Evolutionary conservation across 768 basidiomycete species (phyloP).

Genomic region (Leccinum aurantiacum): DNA sequence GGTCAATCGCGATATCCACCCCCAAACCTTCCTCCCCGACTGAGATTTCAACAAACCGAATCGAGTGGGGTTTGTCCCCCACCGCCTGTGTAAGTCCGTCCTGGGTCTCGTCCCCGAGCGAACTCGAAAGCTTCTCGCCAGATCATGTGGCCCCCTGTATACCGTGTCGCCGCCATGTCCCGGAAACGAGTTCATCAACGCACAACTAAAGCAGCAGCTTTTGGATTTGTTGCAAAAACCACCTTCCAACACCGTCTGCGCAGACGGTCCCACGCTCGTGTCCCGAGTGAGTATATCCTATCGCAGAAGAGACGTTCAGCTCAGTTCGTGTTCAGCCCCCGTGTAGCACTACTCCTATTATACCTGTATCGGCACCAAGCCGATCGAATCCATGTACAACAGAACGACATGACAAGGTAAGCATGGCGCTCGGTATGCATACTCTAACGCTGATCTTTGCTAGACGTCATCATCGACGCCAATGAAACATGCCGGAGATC

Average conservation of each 20-base stretch:
- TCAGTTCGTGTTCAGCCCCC: conserved; percentile 11
- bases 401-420: conserved; percentile 6
- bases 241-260: neutral
- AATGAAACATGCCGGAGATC: neutral
- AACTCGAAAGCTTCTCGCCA: neutral
- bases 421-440: neutral
- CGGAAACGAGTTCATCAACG: neutral
- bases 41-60: neutral
- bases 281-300: conserved; percentile 3
- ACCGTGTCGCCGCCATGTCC: neutral
- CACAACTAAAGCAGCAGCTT: conserved; percentile 4
- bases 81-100: conserved; percentile 8
- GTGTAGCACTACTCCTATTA: neutral
- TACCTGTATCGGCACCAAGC: neutral
- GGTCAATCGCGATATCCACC: neutral
- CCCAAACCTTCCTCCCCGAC: conserved; percentile 1
- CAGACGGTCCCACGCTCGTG: neutral
- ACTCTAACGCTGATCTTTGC: neutral
- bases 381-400: neutral
- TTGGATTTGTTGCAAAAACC: neutral
- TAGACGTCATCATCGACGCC: conserved; percentile 10
- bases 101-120: neutral
- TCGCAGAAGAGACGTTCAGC: neutral
- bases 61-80: neutral
- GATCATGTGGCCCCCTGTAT: conserved; percentile 13